Evolutionary conservation across 2,329 filamentous ascomycete species (phyloP), one percentile per base, ranked within the genome.

Genomic region (Paradendryphiella salina): DNA sequence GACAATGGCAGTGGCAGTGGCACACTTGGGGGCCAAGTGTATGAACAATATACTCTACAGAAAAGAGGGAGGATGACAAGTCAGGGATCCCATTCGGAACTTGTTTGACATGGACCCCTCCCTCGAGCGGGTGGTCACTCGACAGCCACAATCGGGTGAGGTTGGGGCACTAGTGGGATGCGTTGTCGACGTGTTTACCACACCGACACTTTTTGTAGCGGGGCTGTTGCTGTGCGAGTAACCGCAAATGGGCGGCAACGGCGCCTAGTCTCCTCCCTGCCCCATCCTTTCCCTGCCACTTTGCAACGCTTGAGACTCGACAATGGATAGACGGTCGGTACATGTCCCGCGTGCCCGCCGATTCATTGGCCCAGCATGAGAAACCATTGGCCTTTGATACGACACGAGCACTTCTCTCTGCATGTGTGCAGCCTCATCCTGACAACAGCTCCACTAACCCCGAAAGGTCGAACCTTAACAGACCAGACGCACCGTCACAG

Each of bases 171-270:
- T 35, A 47, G 53, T 46, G 59, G 29, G 26, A 60, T 63, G 62
- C 59, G 60, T 55, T 60, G 60, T 54, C 60, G 50, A 52, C 50
- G 50, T 52, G 50, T 49, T 52, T 56, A 60, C 56, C 49, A 49
- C 57, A 58, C 55, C 53, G 57, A 51, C 41, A 52, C 37, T 43
- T 41, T 51, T 43, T 41, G 47, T 51, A 32, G 48, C 44, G 44
- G 35, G 34, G 40, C 32, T 26, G 55, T 59, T 50, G 57, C 38
- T 52, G 48, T 54, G 48, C 32, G 52, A 47, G 57, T 59, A 59
- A 59, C 60, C 51, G 32, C 29, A 60, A 45, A 42, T 21, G 52
- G 40, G 43, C 20, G 33, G 29, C 15, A 50, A 52, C 46, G 50
- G 53, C 33, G 34, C 31, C 34, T 54, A 51, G 38, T 14, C 26